phyloP scores from a whole-genome alignment of 805 yeast genomes.

The Wickerhamiella lipophila region DNA sequence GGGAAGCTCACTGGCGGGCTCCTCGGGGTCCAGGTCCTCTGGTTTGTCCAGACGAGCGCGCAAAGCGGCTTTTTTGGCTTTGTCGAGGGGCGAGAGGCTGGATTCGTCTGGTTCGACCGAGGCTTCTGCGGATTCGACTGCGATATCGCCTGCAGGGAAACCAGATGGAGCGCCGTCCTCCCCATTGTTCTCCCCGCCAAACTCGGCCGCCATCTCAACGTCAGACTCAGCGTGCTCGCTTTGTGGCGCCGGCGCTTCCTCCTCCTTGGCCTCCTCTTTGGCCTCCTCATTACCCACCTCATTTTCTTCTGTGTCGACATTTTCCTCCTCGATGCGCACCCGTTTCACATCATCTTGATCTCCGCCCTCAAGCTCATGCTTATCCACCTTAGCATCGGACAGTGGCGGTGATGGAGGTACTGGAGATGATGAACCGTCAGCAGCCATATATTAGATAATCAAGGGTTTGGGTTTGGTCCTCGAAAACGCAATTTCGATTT shows the following conservation, averaged over 20 bases:
- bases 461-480: conserved; percentile 10
- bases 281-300: neutral
- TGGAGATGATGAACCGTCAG: conserved; percentile 1
- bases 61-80: conserved; percentile 21
- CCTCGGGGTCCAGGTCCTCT: conserved; percentile 22
- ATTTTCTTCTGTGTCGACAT: neutral
- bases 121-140: neutral
- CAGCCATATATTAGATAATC: conserved; percentile 1
- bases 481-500: neutral
- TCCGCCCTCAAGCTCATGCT: conserved; percentile 16
- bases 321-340: conserved; percentile 10
- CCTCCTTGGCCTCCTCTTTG: conserved; percentile 5
- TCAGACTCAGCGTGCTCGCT: neutral
- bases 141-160: neutral
- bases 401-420: neutral
- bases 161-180: neutral
- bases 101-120: conserved; percentile 3
- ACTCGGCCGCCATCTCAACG: neutral
- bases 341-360: conserved; percentile 15
- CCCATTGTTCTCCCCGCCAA: conserved; percentile 3
- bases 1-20: conserved; percentile 25
- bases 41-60: conserved; percentile 17
- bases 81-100: conserved; percentile 18
- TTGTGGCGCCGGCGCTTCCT: too few relatives aligned
- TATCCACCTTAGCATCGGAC: conserved; percentile 7